A percentile compares a stretch with the other conserved stretches of the same genome.
Evolutionary conservation across 2,329 filamentous ascomycete species (phyloP).

Genomic region (Corinectria fuckeliana): DNA sequence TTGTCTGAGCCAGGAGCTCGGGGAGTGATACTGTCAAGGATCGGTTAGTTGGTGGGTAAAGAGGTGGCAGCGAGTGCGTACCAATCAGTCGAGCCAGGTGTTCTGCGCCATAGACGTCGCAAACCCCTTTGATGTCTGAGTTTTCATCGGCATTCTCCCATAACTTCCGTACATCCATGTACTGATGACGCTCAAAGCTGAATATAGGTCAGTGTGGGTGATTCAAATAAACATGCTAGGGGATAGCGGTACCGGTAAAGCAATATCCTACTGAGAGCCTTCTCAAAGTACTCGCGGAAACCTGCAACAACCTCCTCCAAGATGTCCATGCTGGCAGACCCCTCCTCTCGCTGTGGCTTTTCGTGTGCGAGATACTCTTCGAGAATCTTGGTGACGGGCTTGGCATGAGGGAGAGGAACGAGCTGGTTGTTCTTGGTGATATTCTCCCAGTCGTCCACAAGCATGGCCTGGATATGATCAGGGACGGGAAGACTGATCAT

Average conservation of each 20-base stretch:
- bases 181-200: slow-evolving; percentile 90
- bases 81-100: slow-evolving; percentile 89
- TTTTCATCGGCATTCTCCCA: slow-evolving; percentile 69
- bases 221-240: not conserved
- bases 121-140: slow-evolving; percentile 72
- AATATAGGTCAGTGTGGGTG: slow-evolving; percentile 29
- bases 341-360: slow-evolving; percentile 67
- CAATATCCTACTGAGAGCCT: slow-evolving; percentile 83
- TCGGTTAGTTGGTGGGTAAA: slow-evolving; percentile 1
- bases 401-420: slow-evolving; percentile 79
- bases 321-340: slow-evolving; percentile 79
- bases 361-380: slow-evolving; percentile 80
- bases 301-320: slow-evolving; percentile 89
- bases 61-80: slow-evolving; percentile 51
- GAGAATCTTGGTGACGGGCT: slow-evolving; percentile 78
- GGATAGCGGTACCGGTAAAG: slow-evolving; percentile 70
- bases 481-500: slow-evolving; percentile 87
- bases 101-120: slow-evolving; percentile 90
- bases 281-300: slow-evolving; percentile 93
- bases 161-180: slow-evolving; percentile 75
- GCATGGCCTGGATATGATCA: slow-evolving; percentile 86
- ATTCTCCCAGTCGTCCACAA: slow-evolving; percentile 99
- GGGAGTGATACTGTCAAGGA: slow-evolving; percentile 76
- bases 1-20: slow-evolving; percentile 94
- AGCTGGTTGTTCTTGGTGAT: slow-evolving; percentile 94